Conservation (phyloP, 2,329 filamentous ascomycete genomes). For the Ophiostoma populinum region DNA sequence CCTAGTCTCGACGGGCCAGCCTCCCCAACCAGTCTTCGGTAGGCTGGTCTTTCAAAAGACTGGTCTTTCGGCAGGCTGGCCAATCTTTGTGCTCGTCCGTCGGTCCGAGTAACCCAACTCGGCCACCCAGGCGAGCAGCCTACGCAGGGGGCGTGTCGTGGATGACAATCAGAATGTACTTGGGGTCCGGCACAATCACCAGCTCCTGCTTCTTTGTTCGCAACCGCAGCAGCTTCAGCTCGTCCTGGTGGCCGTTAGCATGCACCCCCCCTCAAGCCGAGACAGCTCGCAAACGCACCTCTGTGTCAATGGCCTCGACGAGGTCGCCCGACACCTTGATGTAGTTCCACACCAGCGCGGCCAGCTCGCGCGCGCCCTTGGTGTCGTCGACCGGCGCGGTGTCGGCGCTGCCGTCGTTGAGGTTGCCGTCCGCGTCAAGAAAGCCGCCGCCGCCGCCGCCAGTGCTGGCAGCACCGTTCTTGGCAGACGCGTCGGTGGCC, state of each 20-base stretch:
- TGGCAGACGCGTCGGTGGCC: neutral
- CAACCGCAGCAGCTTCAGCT: conserved; percentile 57
- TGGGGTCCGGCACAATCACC: conserved; percentile 65
- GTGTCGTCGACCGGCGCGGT: conserved; percentile 9
- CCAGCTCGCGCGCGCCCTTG: conserved; percentile 52
- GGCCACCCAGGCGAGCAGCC: neutral
- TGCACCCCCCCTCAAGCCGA: neutral
- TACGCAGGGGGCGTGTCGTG: conserved; percentile 63
- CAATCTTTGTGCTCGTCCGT: too few relatives aligned
- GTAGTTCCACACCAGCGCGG: conserved; percentile 60
- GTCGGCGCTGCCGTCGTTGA: conserved; percentile 8
- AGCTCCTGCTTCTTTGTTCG: conserved; percentile 76
- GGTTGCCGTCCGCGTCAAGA: conserved; percentile 22
- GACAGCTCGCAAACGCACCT: too few relatives aligned
- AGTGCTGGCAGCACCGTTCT: neutral
- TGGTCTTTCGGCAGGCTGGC: too few relatives aligned
- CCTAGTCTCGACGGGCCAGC: too few relatives aligned
- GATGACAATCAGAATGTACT: conserved; percentile 63
- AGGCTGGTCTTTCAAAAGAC: too few relatives aligned
- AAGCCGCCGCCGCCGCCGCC: conserved; percentile 15
- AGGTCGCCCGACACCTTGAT: conserved; percentile 50
- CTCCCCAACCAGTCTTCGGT: too few relatives aligned
- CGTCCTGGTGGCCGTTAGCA: conserved; percentile 33
- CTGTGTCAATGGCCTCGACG: conserved; percentile 55
- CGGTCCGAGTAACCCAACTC: too few relatives aligned